Conservation (phyloP, 2,329 filamentous ascomycete genomes). For the Tolypocladium album region DNA sequence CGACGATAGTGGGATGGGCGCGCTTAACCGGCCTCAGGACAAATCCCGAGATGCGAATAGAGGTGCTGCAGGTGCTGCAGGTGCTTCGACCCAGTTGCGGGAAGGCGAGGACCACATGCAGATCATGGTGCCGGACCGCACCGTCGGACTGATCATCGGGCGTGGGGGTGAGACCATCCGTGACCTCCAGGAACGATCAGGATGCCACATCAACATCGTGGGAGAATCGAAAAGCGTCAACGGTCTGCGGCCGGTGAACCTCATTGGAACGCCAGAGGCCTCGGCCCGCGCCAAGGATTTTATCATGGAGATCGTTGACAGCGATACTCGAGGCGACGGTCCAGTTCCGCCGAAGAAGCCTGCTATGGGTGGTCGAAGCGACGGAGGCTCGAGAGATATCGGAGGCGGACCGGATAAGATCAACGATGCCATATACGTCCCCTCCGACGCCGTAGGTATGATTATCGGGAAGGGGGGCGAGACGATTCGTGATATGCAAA, state of each 20-base stretch:
- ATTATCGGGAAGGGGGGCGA: constrained; percentile 93
- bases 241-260: constrained; percentile 77
- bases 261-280: constrained; percentile 69
- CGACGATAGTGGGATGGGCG: constrained; percentile 56
- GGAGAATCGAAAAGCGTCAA: constrained; percentile 89
- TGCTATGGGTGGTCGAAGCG: constrained; percentile 17
- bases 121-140: constrained; percentile 91
- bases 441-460: constrained; percentile 89
- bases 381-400: constrained; percentile 21
- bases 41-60: constrained; percentile 25
- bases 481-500: constrained; percentile 91
- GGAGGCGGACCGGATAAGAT: constrained; percentile 49
- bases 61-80: constrained; percentile 19
- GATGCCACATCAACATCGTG: constrained; percentile 94
- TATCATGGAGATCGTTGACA: constrained; percentile 91
- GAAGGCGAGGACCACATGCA: constrained; percentile 80
- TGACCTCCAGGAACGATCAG: constrained; percentile 80
- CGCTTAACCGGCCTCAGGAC: constrained; percentile 32
- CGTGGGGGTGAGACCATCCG: constrained; percentile 87
- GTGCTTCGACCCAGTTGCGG: constrained; percentile 38
- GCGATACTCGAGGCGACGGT: constrained; percentile 58
- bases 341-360: constrained; percentile 18
- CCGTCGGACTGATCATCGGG: constrained; percentile 88
- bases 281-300: constrained; percentile 72
- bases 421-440: constrained; percentile 75